These are phyloP conservation scores for Protostelium mycophagum DNA, from an alignment of 78 protist genomes.

Conservation along the genomic window DNA sequence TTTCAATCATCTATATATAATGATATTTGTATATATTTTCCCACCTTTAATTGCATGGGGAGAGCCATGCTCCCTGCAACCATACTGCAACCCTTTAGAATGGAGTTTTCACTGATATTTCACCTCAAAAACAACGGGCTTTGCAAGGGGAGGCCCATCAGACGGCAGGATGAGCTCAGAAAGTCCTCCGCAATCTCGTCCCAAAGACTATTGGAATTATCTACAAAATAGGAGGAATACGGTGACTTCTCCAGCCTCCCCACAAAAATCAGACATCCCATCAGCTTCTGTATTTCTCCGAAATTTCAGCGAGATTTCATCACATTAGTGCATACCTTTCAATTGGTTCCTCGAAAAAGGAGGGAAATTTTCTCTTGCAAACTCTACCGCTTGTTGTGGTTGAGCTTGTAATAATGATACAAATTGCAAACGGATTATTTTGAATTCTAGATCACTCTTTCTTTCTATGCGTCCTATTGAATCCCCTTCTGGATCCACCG, in stretches of 20 bases:
- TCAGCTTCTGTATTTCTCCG: constrained; percentile 42
- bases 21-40: too few relatives aligned
- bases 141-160: constrained; percentile 42
- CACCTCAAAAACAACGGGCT: constrained; percentile 29
- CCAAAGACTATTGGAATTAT: constrained; percentile 29
- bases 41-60: constrained; percentile 55
- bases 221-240: constrained; percentile 23
- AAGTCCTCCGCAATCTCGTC: constrained; percentile 14
- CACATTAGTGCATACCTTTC: background rate
- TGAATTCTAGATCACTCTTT: constrained; percentile 49
- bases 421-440: constrained; percentile 42
- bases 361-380: constrained; percentile 28
- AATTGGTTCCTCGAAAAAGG: constrained; percentile 7
- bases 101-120: background rate
- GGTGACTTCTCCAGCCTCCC: constrained; percentile 45
- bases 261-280: constrained; percentile 46
- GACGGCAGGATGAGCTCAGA: constrained; percentile 7
- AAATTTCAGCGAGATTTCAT: background rate
- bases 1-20: background rate
- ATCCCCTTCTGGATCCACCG: background rate
- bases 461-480: background rate
- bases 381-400: constrained; percentile 28
- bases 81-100: constrained; percentile 7
- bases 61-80: constrained; percentile 57
- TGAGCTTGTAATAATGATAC: background rate